Evolutionary conservation across 257 asterid genomes (phyloP).

Genomic region (Eucommia ulmoides): DNA sequence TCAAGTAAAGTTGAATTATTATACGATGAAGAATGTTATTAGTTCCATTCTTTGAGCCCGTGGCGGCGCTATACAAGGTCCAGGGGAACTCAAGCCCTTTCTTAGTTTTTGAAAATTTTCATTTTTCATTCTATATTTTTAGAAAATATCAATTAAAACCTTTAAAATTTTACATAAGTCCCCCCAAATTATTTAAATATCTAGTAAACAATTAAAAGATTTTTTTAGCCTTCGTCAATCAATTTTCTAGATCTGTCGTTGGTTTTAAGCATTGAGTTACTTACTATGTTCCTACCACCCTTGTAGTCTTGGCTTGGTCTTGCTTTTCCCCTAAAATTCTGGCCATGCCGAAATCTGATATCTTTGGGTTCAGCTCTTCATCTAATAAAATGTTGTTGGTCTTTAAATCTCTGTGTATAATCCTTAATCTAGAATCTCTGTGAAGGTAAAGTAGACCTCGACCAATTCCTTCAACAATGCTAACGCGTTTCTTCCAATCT

Average conservation of each 20-base stretch:
- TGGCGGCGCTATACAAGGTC: no score
- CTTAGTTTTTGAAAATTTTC: no score
- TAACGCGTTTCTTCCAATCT: constrained; percentile 37
- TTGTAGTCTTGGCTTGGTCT: constrained; percentile 37
- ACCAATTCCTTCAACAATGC: constrained; percentile 46
- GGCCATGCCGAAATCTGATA: constrained; percentile 66
- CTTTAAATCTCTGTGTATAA: constrained; percentile 57
- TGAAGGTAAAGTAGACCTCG: constrained; percentile 63
- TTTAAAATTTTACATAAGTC: no score
- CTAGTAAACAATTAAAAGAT: no score
- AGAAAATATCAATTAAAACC: background rate
- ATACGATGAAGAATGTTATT: no score
- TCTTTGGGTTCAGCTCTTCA: constrained; percentile 50
- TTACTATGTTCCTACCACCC: constrained; percentile 69
- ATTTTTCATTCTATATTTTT: background rate
- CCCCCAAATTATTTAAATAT: no score
- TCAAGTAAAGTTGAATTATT: background rate
- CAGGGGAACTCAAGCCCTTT: no score
- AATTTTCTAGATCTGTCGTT: no score
- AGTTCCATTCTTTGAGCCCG: no score
- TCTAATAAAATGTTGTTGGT: constrained; percentile 54
- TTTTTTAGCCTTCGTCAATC: no score
- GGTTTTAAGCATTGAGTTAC: no score
- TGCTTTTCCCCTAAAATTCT: constrained; percentile 41
- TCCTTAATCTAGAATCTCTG: constrained; percentile 47